Evolutionary conservation across 768 basidiomycete species (phyloP).

Genomic region (Exidia glandulosa): DNA sequence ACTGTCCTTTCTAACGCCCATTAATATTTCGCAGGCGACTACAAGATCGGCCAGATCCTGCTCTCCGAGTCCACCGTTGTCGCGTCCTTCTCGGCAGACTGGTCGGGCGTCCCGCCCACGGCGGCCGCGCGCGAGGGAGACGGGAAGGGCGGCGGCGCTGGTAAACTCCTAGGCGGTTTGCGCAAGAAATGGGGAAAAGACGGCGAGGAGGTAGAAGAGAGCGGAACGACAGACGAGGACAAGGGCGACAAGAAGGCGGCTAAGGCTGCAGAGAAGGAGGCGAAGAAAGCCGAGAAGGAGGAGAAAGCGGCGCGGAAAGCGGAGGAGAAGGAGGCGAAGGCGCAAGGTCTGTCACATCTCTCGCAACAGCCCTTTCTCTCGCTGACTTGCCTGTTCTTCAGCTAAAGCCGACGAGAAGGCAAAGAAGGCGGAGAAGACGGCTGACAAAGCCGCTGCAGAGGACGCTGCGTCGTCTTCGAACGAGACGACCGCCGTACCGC

Average conservation of each 20-base stretch:
- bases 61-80: not conserved
- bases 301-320: not conserved
- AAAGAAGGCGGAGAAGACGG: slow-evolving; percentile 1
- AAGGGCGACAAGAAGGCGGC: not conserved
- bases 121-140: not conserved
- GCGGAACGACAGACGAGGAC: not conserved
- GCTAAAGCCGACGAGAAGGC: not conserved
- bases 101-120: not conserved
- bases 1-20: not conserved
- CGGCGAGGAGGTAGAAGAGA: not conserved
- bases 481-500: no score
- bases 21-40: slow-evolving; percentile 35
- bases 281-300: not conserved
- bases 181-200: not conserved
- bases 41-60: slow-evolving; percentile 41
- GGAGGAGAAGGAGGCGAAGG: slow-evolving; percentile 2
- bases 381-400: not conserved
- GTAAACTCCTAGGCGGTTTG: not conserved
- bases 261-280: not conserved
- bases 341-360: not conserved
- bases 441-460: not conserved
- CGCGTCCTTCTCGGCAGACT: not conserved
- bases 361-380: not conserved
- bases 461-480: not conserved
- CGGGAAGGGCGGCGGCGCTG: not conserved